Evolutionary conservation across 441 rosid genomes (phyloP).

Genomic region (Corymbia citriodora): DNA sequence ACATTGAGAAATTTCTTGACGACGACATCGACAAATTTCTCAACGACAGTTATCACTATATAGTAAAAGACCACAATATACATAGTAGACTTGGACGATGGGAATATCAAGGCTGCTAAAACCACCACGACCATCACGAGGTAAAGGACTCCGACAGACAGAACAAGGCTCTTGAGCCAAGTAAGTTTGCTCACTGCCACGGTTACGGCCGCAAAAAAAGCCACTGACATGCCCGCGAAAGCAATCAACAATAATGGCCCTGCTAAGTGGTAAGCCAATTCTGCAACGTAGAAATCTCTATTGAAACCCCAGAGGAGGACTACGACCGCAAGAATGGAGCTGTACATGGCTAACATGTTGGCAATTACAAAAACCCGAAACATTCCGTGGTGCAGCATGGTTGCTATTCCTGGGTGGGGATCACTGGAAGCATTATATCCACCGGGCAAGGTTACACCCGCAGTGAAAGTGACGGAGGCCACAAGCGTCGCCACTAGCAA

Average conservation of each 20-base stretch:
- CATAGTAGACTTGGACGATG: background rate
- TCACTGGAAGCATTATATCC: fast-evolving
- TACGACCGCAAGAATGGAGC: background rate
- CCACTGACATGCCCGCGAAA: background rate
- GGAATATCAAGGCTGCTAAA: background rate
- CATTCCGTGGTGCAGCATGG: fast-evolving
- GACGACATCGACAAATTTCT: background rate
- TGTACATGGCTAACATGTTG: background rate
- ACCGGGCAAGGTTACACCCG: background rate
- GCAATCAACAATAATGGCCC: background rate
- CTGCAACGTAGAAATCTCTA: background rate
- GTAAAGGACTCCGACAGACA: fast-evolving
- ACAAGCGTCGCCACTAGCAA: background rate
- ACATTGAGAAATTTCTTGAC: too few relatives aligned
- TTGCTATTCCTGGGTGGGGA: fast-evolving
- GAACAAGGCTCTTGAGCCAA: fast-evolving
- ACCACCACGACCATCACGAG: background rate
- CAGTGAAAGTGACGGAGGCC: background rate
- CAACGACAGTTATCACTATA: fast-evolving
- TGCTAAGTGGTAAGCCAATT: background rate
- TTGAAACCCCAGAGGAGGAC: background rate
- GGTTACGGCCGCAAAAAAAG: fast-evolving
- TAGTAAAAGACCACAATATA: background rate
- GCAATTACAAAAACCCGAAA: fast-evolving
- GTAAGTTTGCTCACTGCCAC: background rate